Conservation (phyloP, 208 protist genomes). For the Leptomonas pyrrhocoris region DNA sequence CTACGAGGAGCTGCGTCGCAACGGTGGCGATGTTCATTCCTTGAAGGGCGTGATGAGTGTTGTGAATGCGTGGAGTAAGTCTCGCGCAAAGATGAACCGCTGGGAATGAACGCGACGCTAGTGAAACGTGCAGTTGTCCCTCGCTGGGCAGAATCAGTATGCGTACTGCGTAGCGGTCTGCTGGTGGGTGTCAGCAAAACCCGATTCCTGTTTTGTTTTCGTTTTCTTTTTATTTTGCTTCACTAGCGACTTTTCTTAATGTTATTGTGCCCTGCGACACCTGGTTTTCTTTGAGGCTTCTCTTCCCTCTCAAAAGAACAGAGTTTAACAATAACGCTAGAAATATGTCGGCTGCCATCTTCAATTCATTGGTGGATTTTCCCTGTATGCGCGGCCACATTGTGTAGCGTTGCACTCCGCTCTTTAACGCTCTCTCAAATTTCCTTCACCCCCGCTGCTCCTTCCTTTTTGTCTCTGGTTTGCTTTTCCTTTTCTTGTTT, state of each 20-base stretch:
- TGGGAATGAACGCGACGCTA: conserved; percentile 4
- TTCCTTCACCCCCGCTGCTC: no score
- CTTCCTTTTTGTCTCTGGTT: not conserved
- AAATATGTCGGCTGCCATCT: no score
- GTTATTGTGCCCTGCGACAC: not conserved
- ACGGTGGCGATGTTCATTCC: conserved; percentile 58
- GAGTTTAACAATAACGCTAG: no score
- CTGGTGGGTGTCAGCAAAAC: no score
- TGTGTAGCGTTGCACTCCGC: no score
- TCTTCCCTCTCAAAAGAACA: not conserved
- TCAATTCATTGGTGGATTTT: no score
- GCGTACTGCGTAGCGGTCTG: no score
- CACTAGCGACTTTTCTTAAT: not conserved
- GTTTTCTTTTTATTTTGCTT: not conserved
- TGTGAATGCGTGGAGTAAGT: conserved; percentile 77
- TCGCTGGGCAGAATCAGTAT: no score
- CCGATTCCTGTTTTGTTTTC: not conserved
- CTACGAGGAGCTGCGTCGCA: conserved; percentile 60
- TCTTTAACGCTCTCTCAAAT: no score
- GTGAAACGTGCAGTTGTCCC: no score
- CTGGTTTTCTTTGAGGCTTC: not conserved
- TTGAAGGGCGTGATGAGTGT: conserved; percentile 57
- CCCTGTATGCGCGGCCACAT: no score
- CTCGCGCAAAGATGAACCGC: conserved; percentile 29
- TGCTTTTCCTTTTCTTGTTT: not conserved